Percentiles rank a stretch among this genome's conserved stretches.
Conservation (phyloP, 306 rosid species). For the Castanea mollissima region DNA sequence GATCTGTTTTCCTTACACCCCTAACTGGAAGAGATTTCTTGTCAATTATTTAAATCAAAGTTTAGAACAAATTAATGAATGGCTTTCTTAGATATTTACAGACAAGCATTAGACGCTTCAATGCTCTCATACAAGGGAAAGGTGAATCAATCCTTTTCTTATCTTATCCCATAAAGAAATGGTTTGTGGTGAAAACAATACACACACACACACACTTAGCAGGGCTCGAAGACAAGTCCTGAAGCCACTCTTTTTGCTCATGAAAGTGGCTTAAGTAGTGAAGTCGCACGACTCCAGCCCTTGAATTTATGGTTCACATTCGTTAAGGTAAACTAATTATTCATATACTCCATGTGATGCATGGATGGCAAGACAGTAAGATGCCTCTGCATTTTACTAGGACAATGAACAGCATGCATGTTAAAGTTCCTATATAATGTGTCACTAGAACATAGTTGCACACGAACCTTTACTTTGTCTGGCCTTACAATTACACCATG, state of each 20-base stretch:
- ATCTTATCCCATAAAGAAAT: too few species aligned
- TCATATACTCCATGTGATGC: background rate
- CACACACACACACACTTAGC: background rate
- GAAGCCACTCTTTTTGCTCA: background rate
- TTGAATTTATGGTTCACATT: background rate
- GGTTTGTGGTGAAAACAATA: too few species aligned
- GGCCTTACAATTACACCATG: constrained; percentile 88
- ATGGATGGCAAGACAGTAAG: background rate
- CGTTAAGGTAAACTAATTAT: background rate
- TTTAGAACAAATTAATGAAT: too few species aligned
- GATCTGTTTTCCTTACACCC: too few species aligned
- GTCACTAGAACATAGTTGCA: background rate
- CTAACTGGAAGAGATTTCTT: too few species aligned
- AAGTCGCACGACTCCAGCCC: background rate
- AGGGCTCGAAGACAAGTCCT: background rate
- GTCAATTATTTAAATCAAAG: too few species aligned
- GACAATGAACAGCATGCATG: background rate
- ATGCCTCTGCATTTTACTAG: background rate
- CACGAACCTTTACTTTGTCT: constrained; percentile 87
- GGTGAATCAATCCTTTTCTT: too few species aligned
- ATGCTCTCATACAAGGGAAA: too few species aligned
- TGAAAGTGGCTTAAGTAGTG: background rate
- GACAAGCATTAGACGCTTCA: too few species aligned
- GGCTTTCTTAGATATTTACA: too few species aligned
- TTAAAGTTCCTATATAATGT: background rate